Percentiles rank a stretch among this genome's conserved stretches.
These are phyloP conservation scores for Diversispora epigaea DNA, from an alignment of 192 early-diverging fungal genomes.

Conservation along the genomic window DNA sequence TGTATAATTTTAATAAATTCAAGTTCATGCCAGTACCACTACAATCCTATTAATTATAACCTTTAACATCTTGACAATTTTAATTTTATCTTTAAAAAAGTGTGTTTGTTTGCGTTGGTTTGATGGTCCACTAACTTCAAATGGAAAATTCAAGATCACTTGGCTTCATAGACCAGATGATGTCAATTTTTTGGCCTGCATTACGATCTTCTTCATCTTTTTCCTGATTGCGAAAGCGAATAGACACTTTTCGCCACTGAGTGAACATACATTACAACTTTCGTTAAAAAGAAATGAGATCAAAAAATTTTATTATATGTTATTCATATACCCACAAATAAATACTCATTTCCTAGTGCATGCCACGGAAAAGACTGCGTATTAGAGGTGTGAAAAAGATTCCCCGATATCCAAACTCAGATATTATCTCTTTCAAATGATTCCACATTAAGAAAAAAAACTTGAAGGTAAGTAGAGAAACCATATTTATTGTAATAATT, in stretches of 20 bases:
- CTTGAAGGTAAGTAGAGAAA: not conserved
- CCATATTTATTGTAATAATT: conserved; percentile 1
- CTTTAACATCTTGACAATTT: conserved; percentile 14
- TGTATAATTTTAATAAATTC: not conserved
- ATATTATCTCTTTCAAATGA: conserved; percentile 16
- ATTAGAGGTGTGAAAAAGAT: conserved; percentile 1
- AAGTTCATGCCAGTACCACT: not conserved
- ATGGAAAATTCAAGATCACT: conserved; percentile 16
- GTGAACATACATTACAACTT: conserved; percentile 14
- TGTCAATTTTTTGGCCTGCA: not conserved
- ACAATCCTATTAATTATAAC: conserved; percentile 9
- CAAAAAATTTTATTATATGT: not conserved
- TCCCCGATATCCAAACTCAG: conserved; percentile 15
- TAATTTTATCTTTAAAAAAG: not conserved
- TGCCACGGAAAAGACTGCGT: not conserved
- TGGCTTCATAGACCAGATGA: conserved; percentile 16
- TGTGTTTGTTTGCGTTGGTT: not conserved
- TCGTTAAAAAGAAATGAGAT: not conserved
- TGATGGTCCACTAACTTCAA: conserved; percentile 1
- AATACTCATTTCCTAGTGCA: not conserved
- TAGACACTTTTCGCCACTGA: not conserved
- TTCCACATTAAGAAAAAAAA: conserved; percentile 8
- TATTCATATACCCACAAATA: conserved; percentile 21
- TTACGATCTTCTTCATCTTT: conserved; percentile 10
- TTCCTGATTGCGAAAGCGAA: conserved; percentile 6